Conservation (phyloP, 805 yeast genomes). For the Cyberlindnera petersonii region DNA sequence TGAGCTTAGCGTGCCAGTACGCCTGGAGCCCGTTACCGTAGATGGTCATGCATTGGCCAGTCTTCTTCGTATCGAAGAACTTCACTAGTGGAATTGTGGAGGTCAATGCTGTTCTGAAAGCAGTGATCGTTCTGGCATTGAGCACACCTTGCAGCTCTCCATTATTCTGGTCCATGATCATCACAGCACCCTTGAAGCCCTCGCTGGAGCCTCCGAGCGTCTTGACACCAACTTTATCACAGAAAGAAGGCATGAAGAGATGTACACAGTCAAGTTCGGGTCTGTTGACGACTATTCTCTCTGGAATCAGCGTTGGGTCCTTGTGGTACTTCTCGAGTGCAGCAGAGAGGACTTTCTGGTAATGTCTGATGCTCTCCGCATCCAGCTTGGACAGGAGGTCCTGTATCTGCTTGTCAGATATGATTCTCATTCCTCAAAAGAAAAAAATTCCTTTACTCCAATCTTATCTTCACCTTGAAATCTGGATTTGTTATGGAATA, state of each 20-base stretch:
- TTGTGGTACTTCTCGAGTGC: slow-evolving; percentile 40
- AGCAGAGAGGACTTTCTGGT: slow-evolving; percentile 34
- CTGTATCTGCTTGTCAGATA: slow-evolving; percentile 31
- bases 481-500: no score
- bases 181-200: slow-evolving; percentile 58
- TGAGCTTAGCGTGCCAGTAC: slow-evolving; percentile 54
- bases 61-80: slow-evolving; percentile 26
- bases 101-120: slow-evolving; percentile 63
- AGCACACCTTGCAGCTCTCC: slow-evolving; percentile 52
- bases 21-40: slow-evolving; percentile 66
- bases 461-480: no score
- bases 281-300: slow-evolving; percentile 44
- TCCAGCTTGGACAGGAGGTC: slow-evolving; percentile 30
- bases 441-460: no score
- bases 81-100: slow-evolving; percentile 45
- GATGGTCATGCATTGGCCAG: slow-evolving; percentile 31
- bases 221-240: slow-evolving; percentile 54
- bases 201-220: slow-evolving; percentile 52
- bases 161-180: slow-evolving; percentile 44
- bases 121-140: slow-evolving; percentile 58
- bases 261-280: slow-evolving; percentile 40
- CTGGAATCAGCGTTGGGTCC: slow-evolving; percentile 49
- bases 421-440: slow-evolving; percentile 29
- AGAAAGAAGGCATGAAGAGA: slow-evolving; percentile 64
- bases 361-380: slow-evolving; percentile 27